Evolutionary conservation across 345 rosid genomes (phyloP), one percentile per base, ranked within the genome.

Genomic region (Corymbia maculata): DNA sequence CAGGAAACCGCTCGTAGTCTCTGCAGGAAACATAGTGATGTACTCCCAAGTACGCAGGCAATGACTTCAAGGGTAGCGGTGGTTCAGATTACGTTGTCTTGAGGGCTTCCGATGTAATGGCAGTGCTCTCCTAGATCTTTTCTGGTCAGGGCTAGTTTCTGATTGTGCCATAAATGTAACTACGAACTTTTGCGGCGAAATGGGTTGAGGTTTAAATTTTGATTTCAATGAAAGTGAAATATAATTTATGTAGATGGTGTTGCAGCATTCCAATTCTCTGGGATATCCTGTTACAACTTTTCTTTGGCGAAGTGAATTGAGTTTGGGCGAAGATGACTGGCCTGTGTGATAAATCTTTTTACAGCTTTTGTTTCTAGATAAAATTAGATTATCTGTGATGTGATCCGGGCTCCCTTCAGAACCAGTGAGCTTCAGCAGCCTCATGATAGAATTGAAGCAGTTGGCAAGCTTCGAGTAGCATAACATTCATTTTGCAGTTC

Each of bases 31-130:
- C 94, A 93, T 98, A 7, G 98, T 98, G 57, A 90, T 98, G 88
- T 96, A 94, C 94, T 95, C 99, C n/a, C 85, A 97, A 97, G 94
- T 97, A 97, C 47, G 98, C 98, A 1, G 99, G 99, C 30, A 97
- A 95, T 49, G 99, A 96, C 89, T 97, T 95, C 92, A 94, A 95
- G 94, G 96, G 95, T 53, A 93, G 88, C 45, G 98, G 97, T 51
- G 99, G 97, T 17, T 70, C 94, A 47, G 93, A 93, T 91, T 98
- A 96, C 92, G 95, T 97, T 88, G 99, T 96, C 30, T 91, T 98
- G 14, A 94, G 95, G 92, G 97, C 91, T 80, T 91, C 98, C 22
- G 99, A 98, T 92, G 95, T 98, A 42, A 96, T 98, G 97, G 99
- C 99, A 13, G 93, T 96, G 79, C 97, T 98, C 87, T 94, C 97